A percentile compares a stretch with the other conserved stretches of the same genome.
Evolutionary conservation across 2,329 filamentous ascomycete genomes (phyloP).

Genomic region (Cladosporium sp.): DNA sequence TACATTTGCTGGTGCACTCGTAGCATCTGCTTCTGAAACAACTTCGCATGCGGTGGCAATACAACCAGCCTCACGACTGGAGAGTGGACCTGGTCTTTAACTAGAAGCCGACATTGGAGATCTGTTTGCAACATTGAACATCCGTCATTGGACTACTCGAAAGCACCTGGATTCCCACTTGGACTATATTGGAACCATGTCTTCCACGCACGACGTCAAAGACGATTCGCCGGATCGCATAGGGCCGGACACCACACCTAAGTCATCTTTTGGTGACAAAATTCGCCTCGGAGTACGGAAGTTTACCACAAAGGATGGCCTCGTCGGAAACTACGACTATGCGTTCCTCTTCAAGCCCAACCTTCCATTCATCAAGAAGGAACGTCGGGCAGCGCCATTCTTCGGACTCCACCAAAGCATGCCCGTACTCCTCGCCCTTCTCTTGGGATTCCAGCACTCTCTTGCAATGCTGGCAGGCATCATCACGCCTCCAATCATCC

Average conservation of each 20-base stretch:
- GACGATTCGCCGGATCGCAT: constrained; percentile 41
- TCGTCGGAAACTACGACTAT: constrained; percentile 86
- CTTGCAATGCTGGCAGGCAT: constrained; percentile 64
- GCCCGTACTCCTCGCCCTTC: constrained; percentile 65
- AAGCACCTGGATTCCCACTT: background rate
- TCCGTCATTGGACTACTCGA: background rate
- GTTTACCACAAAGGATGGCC: constrained; percentile 53
- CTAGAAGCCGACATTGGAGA: background rate
- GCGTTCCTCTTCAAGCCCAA: constrained; percentile 76
- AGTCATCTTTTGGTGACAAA: constrained; percentile 37
- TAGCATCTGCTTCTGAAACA: background rate
- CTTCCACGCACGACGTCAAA: constrained; percentile 28
- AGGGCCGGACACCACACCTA: constrained; percentile 35
- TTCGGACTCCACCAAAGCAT: constrained; percentile 77
- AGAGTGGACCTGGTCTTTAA: constrained; percentile 12
- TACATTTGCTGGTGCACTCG: no score
- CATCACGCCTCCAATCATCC: constrained; percentile 72
- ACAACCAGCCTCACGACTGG: constrained; percentile 24
- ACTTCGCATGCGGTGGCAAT: constrained; percentile 17
- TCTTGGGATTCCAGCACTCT: constrained; percentile 74
- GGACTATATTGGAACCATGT: constrained; percentile 14
- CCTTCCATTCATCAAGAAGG: constrained; percentile 71
- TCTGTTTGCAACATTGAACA: background rate
- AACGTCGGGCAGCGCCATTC: constrained; percentile 60
- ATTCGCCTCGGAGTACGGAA: constrained; percentile 36